These are phyloP conservation scores for Primulina huaijiensis DNA, from an alignment of 257 asterid species.

Conservation along the genomic window DNA sequence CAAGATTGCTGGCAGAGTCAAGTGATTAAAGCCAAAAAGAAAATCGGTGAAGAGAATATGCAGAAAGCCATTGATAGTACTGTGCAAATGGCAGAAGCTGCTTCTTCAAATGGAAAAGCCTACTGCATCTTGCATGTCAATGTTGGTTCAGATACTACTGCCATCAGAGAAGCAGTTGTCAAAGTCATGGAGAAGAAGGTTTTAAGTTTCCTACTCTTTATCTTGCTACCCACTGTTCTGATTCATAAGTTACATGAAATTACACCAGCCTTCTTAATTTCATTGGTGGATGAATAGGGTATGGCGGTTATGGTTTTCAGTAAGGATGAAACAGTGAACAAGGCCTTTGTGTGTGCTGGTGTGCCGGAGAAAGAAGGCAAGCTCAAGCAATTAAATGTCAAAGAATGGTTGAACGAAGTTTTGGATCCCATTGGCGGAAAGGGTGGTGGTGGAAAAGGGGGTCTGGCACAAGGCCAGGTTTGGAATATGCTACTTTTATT, in stretches of 20 bases:
- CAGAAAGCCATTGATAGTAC: slow-evolving; percentile 71
- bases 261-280: background rate
- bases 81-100: slow-evolving; percentile 63
- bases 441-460: slow-evolving; percentile 99
- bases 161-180: slow-evolving; percentile 97
- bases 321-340: slow-evolving; percentile 63
- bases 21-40: slow-evolving; percentile 78
- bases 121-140: slow-evolving; percentile 66
- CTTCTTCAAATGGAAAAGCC: slow-evolving; percentile 67
- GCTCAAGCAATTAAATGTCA: slow-evolving; percentile 56
- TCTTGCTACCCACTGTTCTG: slow-evolving; percentile 1
- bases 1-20: slow-evolving; percentile 53
- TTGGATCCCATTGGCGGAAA: slow-evolving; percentile 73
- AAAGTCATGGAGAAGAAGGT: slow-evolving; percentile 94
- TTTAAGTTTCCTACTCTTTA: slow-evolving; percentile 17
- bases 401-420: slow-evolving; percentile 78
- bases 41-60: slow-evolving; percentile 76
- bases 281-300: slow-evolving; percentile 45
- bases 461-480: slow-evolving; percentile 97
- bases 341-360: slow-evolving; percentile 95
- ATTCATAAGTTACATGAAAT: background rate
- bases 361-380: slow-evolving; percentile 73
- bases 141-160: slow-evolving; percentile 88
- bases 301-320: slow-evolving; percentile 81
- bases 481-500: slow-evolving; percentile 17